phyloP scores from a whole-genome alignment of 768 basidiomycete genomes.

The Xerocomellus intermedius region DNA sequence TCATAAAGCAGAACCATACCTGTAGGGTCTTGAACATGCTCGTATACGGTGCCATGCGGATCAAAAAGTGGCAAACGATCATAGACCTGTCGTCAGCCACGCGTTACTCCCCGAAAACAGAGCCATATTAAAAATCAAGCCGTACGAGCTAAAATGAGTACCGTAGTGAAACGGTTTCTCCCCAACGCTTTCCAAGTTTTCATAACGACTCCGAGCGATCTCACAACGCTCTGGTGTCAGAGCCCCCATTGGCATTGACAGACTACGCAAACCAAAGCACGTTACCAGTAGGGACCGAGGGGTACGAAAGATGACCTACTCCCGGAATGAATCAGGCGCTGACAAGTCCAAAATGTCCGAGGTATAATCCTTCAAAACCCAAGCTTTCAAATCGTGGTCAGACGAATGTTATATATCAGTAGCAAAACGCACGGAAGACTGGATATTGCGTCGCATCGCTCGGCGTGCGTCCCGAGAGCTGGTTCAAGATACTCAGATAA shows the following conservation, averaged over 20 bases:
- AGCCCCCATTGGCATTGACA: constrained; percentile 89
- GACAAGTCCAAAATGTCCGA: constrained; percentile 67
- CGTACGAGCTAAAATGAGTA: constrained; percentile 84
- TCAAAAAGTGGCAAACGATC: constrained; percentile 94
- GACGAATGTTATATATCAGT: background rate
- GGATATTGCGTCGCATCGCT: constrained; percentile 96
- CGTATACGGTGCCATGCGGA: constrained; percentile 86
- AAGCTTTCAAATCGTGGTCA: constrained; percentile 50
- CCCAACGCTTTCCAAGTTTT: constrained; percentile 70
- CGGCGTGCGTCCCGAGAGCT: constrained; percentile 88
- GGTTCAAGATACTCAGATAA: constrained; percentile 86
- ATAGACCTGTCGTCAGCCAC: constrained; percentile 51
- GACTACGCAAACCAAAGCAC: constrained; percentile 38
- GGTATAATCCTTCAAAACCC: constrained; percentile 85
- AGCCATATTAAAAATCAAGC: background rate
- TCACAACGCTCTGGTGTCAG: constrained; percentile 71
- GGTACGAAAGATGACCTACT: constrained; percentile 46
- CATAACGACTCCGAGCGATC: constrained; percentile 73
- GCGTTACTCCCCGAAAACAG: constrained; percentile 2
- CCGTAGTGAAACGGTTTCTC: constrained; percentile 93
- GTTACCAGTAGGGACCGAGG: background rate
- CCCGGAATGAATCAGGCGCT: constrained; percentile 61
- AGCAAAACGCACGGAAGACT: constrained; percentile 65
- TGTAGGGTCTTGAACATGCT: constrained; percentile 92
- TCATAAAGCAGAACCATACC: constrained; percentile 30